Evolutionary conservation across 495 filamentous ascomycete genomes (phyloP).

Genomic region (Penicillium diatomitis): DNA sequence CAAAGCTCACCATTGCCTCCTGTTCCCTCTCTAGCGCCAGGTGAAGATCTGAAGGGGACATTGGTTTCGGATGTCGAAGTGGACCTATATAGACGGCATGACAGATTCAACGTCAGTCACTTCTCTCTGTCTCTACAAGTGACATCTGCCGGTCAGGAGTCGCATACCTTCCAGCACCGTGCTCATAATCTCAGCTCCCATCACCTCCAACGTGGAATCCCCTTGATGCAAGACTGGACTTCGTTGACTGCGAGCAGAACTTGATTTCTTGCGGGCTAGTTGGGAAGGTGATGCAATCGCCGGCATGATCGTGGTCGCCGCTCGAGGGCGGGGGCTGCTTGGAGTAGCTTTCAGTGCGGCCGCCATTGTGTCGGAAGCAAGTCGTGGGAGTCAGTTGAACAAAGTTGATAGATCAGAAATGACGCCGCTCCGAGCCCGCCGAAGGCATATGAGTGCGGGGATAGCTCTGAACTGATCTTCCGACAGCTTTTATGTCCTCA

Average conservation of each 20-base stretch:
- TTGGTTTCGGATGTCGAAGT: conserved; percentile 69
- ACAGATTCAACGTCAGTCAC: background rate
- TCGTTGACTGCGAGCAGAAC: conserved; percentile 21
- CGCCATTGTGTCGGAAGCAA: conserved; percentile 30
- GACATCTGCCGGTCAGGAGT: no score
- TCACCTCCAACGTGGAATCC: conserved; percentile 19
- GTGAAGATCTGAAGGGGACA: conserved; percentile 82
- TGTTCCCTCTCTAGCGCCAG: conserved; percentile 85
- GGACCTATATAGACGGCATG: conserved; percentile 37
- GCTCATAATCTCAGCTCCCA: conserved; percentile 49
- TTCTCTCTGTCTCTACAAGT: no score
- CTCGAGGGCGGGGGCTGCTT: conserved; percentile 41
- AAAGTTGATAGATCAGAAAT: background rate
- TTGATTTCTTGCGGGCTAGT: background rate
- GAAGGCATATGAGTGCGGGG: conserved; percentile 6
- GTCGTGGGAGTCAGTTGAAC: background rate
- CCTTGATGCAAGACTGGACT: conserved; percentile 24
- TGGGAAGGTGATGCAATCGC: conserved; percentile 32
- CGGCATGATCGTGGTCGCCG: conserved; percentile 42
- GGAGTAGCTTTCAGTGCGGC: conserved; percentile 55
- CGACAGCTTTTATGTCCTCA: no score
- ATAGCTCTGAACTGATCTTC: no score
- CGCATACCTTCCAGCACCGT: conserved; percentile 43
- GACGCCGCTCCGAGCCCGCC: conserved; percentile 14
- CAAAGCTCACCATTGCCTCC: conserved; percentile 68